Base-by-base conservation (phyloP, 148 eudicot genomes). In the Cornus controversa region DNA sequence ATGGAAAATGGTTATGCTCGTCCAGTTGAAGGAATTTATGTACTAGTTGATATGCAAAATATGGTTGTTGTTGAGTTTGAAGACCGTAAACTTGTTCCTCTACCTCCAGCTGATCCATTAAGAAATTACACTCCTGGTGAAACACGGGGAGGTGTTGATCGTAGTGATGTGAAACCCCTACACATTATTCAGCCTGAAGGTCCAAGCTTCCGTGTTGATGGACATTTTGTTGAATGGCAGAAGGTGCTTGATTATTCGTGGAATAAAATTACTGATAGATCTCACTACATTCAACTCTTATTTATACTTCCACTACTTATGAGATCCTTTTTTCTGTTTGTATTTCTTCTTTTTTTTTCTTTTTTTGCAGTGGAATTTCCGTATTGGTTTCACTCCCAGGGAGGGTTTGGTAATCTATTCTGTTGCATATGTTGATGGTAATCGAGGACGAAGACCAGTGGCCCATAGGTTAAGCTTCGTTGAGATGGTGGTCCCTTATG, bases 1-100 rank as follows among this genome's bases (percentile, higher is more conserved):
- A 82, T 96, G 92, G 99, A 96, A 86, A 96, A 96, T 84, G 99
- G 99, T 64, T 96, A 96, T 85, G 99, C 99, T 77, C 97, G 98
- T 13, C 99, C 99, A 66, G 98, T 96, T 75, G 99, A 96, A 88
- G 99, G 99, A 80, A 96, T 96, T 75, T 84, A 90, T 84, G 91
- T 96, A 10, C 88, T 93, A 31, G 95, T 96, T 77, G 99, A 96
- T 86, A 90, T 96, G 94, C 98, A 96, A 79, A 92, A 90, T 78
- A 96, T 93, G 98, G 92, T 90, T 65, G 94, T 96, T 75, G 80
- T 96, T 60, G 98, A 96, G 87, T 96, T 93, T 84, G 98, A 93
- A 85, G 99, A 96, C 77, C 92, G 93, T 25, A 96, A 89, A 75
- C 87, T 96, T 80, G 99, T 96, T 75, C 99, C 97, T 3, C 81